Conservation (phyloP, 805 yeast species). For the Kluyveromyces aestuarii region DNA sequence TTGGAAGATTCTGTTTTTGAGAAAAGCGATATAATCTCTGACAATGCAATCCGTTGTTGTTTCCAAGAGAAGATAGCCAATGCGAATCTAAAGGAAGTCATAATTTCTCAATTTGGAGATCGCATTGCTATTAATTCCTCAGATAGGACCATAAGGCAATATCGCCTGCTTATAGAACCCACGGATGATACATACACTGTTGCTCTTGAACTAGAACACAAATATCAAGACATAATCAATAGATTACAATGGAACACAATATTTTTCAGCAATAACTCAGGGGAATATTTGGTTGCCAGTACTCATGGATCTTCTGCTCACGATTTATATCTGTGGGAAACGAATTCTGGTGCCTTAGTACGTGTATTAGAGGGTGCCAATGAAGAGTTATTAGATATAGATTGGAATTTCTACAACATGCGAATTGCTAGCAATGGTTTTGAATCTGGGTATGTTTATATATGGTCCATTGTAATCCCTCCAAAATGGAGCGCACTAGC, state of each 20-base stretch:
- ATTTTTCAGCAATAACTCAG: conserved; percentile 58
- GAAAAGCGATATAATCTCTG: conserved; percentile 27
- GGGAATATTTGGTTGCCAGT: conserved; percentile 82
- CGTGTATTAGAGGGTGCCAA: conserved; percentile 90
- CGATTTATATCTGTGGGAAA: conserved; percentile 89
- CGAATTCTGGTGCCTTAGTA: conserved; percentile 75
- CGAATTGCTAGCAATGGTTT: conserved; percentile 74
- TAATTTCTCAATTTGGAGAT: conserved; percentile 48
- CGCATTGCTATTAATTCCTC: conserved; percentile 68
- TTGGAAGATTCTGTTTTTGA: conserved; percentile 12
- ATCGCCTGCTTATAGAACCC: conserved; percentile 8
- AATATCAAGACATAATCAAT: conserved; percentile 86
- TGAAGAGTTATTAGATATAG: conserved; percentile 68
- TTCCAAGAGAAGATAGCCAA: conserved; percentile 46
- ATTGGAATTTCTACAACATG: conserved; percentile 75
- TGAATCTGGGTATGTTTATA: conserved; percentile 72
- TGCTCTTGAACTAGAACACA: conserved; percentile 64
- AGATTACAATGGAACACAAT: conserved; percentile 82
- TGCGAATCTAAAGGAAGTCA: conserved; percentile 62
- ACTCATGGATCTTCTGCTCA: conserved; percentile 77
- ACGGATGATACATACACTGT: conserved; percentile 11
- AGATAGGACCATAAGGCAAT: conserved; percentile 65
- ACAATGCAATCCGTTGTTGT: neutral
- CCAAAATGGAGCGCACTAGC: conserved; percentile 96
- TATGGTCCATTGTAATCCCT: conserved; percentile 76